phyloP scores from a whole-genome alignment of 306 rosid genomes.

The Rosa lucieae region DNA sequence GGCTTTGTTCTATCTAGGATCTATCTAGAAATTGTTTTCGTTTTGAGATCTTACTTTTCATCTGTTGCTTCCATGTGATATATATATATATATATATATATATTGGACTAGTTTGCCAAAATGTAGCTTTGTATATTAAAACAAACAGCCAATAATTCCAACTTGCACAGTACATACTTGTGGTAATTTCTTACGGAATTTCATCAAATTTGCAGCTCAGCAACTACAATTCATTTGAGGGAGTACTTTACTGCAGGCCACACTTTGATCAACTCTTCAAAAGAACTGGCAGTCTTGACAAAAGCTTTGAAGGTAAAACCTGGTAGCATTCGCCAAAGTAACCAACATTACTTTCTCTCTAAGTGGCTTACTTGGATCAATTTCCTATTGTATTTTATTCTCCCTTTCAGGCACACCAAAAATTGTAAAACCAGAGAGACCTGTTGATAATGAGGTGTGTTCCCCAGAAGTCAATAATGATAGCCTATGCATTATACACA shows the following conservation, averaged over 20 bases:
- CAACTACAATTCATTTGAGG: constrained; percentile 98
- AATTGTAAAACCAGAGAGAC: constrained; percentile 79
- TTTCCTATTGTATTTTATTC: neutral
- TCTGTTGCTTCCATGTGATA: neutral
- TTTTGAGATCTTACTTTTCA: neutral
- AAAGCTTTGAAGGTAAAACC: constrained; percentile 87
- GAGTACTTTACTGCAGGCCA: constrained; percentile 93
- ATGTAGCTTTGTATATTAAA: too few relatives aligned
- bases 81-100: too few relatives aligned
- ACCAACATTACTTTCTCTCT: constrained; percentile 5
- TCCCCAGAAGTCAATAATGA: constrained; percentile 3
- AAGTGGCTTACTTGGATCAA: constrained; percentile 15
- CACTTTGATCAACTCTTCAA: constrained; percentile 93
- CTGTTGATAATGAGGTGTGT: constrained; percentile 61
- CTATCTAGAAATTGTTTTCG: neutral
- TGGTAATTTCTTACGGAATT: neutral
- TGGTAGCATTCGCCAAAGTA: constrained; percentile 14
- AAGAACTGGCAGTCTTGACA: constrained; percentile 98
- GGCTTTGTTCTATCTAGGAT: neutral
- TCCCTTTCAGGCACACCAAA: constrained; percentile 79
- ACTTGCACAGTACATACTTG: neutral
- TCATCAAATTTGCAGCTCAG: constrained; percentile 68
- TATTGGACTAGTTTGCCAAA: neutral
- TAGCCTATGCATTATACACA: constrained; percentile 2
- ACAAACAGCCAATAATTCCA: neutral